A percentile compares a stretch with the other conserved stretches of the same genome.
Conservation (phyloP, 192 early-diverging fungal genomes). For the Rhizophagus prolifer region DNA sequence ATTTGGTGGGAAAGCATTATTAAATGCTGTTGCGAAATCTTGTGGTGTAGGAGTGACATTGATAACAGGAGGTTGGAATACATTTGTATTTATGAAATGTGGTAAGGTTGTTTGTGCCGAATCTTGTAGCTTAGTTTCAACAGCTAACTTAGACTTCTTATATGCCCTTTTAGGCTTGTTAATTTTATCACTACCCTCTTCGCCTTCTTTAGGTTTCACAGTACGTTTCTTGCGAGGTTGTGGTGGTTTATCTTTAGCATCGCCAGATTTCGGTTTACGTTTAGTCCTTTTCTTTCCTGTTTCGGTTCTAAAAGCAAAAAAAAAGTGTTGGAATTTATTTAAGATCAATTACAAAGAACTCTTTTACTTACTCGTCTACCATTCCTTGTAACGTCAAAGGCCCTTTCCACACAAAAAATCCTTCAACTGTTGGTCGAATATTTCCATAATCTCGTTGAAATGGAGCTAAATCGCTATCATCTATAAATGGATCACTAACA, state of each 20-base stretch:
- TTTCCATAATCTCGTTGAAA: constrained; percentile 38
- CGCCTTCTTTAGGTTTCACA: constrained; percentile 13
- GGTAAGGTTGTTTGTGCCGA: background rate
- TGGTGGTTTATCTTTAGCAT: constrained; percentile 12
- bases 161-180: constrained; percentile 15
- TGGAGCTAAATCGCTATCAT: constrained; percentile 57
- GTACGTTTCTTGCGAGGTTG: constrained; percentile 5
- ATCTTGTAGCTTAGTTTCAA: background rate
- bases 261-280: background rate
- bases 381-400: constrained; percentile 37
- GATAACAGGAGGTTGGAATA: background rate
- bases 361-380: constrained; percentile 35
- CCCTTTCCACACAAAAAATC: constrained; percentile 54
- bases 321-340: background rate
- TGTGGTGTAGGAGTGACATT: background rate
- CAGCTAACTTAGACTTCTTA: background rate
- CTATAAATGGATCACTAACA: constrained; percentile 57
- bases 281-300: constrained; percentile 7
- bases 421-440: constrained; percentile 41
- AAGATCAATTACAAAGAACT: background rate
- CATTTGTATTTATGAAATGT: background rate
- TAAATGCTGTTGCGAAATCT: background rate
- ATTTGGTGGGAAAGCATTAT: background rate
- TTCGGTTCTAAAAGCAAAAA: background rate
- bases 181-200: constrained; percentile 31